Base-by-base conservation (phyloP, 495 filamentous ascomycete genomes). In the Neurospora tetrasperma region DNA sequence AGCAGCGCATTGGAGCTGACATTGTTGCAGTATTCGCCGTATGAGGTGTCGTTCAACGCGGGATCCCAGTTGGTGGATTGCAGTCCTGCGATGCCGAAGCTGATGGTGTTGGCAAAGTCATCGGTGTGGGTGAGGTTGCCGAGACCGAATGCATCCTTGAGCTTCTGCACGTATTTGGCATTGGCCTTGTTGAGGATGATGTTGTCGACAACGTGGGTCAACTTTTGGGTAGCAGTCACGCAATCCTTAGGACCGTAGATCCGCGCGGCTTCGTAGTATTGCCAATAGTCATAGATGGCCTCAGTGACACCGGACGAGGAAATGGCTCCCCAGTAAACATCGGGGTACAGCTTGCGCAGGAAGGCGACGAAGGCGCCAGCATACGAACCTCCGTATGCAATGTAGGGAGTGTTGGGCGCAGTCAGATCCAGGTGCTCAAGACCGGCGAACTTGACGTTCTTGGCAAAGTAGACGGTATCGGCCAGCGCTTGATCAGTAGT, bases 361-460 rank as follows among this genome's bases (percentile, higher is more conserved):
- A 94, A 90, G 1, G 92, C 91, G 42, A 88, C 89, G 72, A 92
- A 90, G 11, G 88, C 89, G 18, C 92, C 92, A 20, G 91, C 89
- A 76, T 94, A 94, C 5, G 89, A 91, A 1, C 91, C 91, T 3
- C 92, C 92, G 73, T 93, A 94, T 0, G 86, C 88, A 71, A 93
- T 89, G 80, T 88, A 93, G 0, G 92, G 84, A 6, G 85, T 87
- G 35, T 81, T 82, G 3, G 84, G 75, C 0, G 90, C 85, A 0
- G 85, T 91, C 38, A 93, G 79, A 75, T 89, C 84, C 31, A 83
- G 74, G 69, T 90, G 74, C 77, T 91, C 89, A n/a, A 92, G 78
- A 1, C 90, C 90, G 0, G 84, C 79, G 73, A 92, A 93, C 35
- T 86, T 84, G 5, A 91, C 86, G 73, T 93, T 84, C 69, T 87